Evolutionary conservation across 805 yeast genomes (phyloP).

Genomic region (Grigorovia jiainica): DNA sequence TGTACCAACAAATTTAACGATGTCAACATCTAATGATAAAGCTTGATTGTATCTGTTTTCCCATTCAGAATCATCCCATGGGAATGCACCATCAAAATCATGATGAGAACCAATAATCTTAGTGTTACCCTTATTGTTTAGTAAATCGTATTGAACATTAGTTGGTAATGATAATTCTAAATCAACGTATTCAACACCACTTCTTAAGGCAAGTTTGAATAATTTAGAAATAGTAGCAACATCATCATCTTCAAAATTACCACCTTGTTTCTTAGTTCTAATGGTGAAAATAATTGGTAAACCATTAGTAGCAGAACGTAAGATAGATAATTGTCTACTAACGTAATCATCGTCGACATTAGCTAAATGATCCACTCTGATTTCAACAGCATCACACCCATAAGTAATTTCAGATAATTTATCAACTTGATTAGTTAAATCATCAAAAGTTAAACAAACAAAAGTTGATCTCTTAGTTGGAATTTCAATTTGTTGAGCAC

Average conservation of each 20-base stretch:
- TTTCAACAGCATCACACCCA: conserved; percentile 77
- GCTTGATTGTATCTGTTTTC: conserved; percentile 63
- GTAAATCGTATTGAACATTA: conserved; percentile 41
- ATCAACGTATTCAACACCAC: conserved; percentile 77
- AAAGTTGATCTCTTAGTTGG: conserved; percentile 47
- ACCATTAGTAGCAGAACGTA: conserved; percentile 50
- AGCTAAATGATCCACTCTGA: conserved; percentile 65
- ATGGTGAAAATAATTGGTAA: conserved; percentile 78
- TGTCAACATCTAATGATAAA: conserved; percentile 51
- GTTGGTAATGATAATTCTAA: conserved; percentile 65
- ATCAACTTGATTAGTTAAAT: conserved; percentile 38
- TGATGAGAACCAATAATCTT: conserved; percentile 77
- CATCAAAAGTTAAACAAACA: conserved; percentile 63
- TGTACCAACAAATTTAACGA: conserved; percentile 74
- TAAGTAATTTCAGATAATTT: conserved; percentile 44
- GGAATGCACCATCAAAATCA: conserved; percentile 51
- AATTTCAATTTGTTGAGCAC: conserved; percentile 31
- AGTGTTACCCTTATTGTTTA: conserved; percentile 48
- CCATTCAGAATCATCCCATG: conserved; percentile 71
- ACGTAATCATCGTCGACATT: conserved; percentile 46
- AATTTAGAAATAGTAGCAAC: conserved; percentile 39
- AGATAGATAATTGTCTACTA: conserved; percentile 58
- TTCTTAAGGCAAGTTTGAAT: conserved; percentile 52
- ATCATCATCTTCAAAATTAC: conserved; percentile 59
- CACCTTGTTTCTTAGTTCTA: conserved; percentile 75